Conservation (phyloP, 345 rosid species). For the Ailanthus altissimus region DNA sequence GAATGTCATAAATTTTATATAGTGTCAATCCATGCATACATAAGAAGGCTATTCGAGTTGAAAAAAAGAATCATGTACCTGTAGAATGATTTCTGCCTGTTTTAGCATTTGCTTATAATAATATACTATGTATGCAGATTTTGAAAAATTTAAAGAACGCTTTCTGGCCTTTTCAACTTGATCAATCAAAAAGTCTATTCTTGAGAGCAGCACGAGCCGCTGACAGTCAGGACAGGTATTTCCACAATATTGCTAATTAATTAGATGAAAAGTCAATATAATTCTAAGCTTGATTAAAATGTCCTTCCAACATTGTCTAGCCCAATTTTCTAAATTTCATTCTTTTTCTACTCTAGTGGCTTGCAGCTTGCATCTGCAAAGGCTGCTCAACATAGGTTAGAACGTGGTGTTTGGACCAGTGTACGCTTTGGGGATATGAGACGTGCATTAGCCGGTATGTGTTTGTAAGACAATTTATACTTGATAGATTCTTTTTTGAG, state of each 20-base stretch:
- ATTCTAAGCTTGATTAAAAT: no score
- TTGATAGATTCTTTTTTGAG: neutral
- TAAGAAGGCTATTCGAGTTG: neutral
- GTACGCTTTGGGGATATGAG: constrained; percentile 59
- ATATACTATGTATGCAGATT: constrained; percentile 32
- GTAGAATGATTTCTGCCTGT: neutral
- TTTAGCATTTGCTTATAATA: neutral
- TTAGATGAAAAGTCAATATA: neutral
- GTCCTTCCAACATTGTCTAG: neutral
- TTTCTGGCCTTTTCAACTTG: constrained; percentile 73
- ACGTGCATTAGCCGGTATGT: constrained; percentile 59
- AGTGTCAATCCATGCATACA: neutral
- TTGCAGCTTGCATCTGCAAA: constrained; percentile 62
- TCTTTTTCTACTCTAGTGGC: constrained; percentile 36
- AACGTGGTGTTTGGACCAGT: constrained; percentile 57
- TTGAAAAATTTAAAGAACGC: constrained; percentile 55
- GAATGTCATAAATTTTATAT: neutral
- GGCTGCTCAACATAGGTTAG: constrained; percentile 57
- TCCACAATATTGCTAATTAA: neutral
- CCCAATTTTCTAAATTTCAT: neutral
- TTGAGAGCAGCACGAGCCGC: constrained; percentile 61
- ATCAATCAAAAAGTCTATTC: constrained; percentile 49
- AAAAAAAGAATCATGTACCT: neutral
- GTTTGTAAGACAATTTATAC: neutral
- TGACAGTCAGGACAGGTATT: constrained; percentile 47